These are phyloP conservation scores for Trichophyton benhamiae DNA, from an alignment of 2,329 filamentous ascomycete species.

Conservation along the genomic window DNA sequence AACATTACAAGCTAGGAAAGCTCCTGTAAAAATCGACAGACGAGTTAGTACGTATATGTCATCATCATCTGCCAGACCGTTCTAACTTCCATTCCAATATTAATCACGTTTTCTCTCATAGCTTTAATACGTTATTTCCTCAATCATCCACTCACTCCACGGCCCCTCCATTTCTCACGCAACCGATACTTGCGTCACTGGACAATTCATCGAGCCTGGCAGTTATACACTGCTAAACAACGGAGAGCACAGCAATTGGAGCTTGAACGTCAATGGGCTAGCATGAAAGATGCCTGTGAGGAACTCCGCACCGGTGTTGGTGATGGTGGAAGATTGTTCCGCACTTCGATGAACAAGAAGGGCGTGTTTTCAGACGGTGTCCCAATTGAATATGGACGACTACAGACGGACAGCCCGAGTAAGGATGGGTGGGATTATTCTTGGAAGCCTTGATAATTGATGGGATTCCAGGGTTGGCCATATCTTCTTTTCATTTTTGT, in stretches of 20 bases:
- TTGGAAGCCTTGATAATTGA: slow-evolving; percentile 54
- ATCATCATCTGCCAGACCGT: background rate
- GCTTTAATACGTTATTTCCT: slow-evolving; percentile 59
- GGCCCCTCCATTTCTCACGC: slow-evolving; percentile 77
- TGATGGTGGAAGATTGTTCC: slow-evolving; percentile 54
- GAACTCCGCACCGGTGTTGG: slow-evolving; percentile 50
- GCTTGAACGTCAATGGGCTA: slow-evolving; percentile 66
- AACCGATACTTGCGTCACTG: slow-evolving; percentile 84
- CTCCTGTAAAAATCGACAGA: slow-evolving; percentile 24
- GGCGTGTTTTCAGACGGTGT: slow-evolving; percentile 63
- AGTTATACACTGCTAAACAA: slow-evolving; percentile 61
- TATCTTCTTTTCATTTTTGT: background rate
- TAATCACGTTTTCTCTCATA: slow-evolving; percentile 19
- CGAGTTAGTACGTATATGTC: slow-evolving; percentile 32
- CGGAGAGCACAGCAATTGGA: slow-evolving; percentile 54
- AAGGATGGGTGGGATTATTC: slow-evolving; percentile 80
- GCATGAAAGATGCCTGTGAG: slow-evolving; percentile 77
- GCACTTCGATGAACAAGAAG: slow-evolving; percentile 83
- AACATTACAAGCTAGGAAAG: slow-evolving; percentile 30
- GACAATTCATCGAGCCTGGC: slow-evolving; percentile 97
- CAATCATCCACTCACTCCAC: slow-evolving; percentile 53
- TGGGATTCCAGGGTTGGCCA: background rate
- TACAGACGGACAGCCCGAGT: slow-evolving; percentile 67
- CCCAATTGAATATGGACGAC: slow-evolving; percentile 72
- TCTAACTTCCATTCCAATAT: slow-evolving; percentile 2